Conservation (phyloP, 2,329 filamentous ascomycete genomes). For the Arthrinium puccinioides region DNA sequence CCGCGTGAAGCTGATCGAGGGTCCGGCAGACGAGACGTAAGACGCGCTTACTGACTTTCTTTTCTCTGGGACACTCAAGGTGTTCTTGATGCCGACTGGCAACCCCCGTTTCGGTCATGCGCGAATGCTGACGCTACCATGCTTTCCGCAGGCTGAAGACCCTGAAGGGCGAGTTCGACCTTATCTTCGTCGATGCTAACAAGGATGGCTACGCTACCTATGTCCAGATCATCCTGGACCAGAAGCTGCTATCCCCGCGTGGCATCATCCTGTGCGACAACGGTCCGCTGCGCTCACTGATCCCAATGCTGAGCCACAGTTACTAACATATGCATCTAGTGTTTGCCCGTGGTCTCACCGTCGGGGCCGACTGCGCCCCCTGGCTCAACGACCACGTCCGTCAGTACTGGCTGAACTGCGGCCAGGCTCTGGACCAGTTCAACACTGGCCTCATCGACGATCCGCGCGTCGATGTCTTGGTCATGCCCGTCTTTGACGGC, state of each 20-base stretch:
- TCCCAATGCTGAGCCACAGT: neutral
- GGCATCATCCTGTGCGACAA: conserved; percentile 11
- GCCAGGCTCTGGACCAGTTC: conserved; percentile 9
- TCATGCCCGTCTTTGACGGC: conserved; percentile 10
- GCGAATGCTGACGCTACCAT: neutral
- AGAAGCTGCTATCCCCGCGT: conserved; percentile 8
- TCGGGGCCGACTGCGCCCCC: conserved; percentile 8
- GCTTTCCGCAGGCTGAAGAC: conserved; percentile 6
- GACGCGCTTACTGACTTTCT: neutral
- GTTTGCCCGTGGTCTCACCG: conserved; percentile 11
- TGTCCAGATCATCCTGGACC: conserved; percentile 12
- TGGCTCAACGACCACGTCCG: conserved; percentile 8
- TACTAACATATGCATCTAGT: conserved; percentile 4
- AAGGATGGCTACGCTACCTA: conserved; percentile 16
- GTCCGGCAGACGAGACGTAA: conserved; percentile 8
- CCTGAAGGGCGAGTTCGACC: conserved; percentile 18
- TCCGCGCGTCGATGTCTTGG: conserved; percentile 8
- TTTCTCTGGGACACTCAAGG: neutral
- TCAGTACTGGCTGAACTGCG: conserved; percentile 10
- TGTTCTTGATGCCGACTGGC: too few species aligned
- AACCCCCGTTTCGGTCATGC: neutral
- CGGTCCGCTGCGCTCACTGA: conserved; percentile 1
- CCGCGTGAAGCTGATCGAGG: conserved; percentile 11
- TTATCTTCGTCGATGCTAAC: conserved; percentile 25
- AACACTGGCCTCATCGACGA: conserved; percentile 8